Evolutionary conservation across 352 stramenopile genomes (phyloP).

Genomic region (Phytophthora multivora): DNA sequence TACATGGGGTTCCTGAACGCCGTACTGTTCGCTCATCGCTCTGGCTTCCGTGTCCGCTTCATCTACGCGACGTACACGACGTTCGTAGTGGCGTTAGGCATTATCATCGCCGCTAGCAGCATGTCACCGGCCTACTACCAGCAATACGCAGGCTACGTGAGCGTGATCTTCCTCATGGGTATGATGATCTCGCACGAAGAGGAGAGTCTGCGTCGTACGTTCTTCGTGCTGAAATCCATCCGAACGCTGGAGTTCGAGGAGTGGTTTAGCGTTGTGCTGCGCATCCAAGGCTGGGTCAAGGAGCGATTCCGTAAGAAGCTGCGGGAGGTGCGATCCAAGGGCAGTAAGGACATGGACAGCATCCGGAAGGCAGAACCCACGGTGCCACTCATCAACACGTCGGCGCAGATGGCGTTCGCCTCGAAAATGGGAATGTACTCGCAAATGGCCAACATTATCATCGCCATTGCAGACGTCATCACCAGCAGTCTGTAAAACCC

Average conservation of each 20-base stretch:
- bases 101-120: constrained; percentile 66
- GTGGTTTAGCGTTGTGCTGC: constrained; percentile 76
- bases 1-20: constrained; percentile 87
- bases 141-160: constrained; percentile 72
- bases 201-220: constrained; percentile 72
- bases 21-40: constrained; percentile 77
- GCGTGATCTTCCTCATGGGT: constrained; percentile 70
- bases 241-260: constrained; percentile 82
- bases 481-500: constrained; percentile 43
- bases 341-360: constrained; percentile 43
- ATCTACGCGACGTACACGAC: constrained; percentile 81
- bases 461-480: constrained; percentile 73
- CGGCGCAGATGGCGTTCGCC: constrained; percentile 72
- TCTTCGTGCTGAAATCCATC: constrained; percentile 86
- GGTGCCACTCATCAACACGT: constrained; percentile 67
- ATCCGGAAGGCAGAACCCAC: constrained; percentile 6
- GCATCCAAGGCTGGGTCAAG: constrained; percentile 77
- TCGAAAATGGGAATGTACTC: constrained; percentile 82
- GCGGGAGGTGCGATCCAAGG: constrained; percentile 56
- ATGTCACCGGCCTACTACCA: constrained; percentile 64
- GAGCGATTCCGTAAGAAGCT: constrained; percentile 67
- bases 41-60: constrained; percentile 79
- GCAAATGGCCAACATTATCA: constrained; percentile 80
- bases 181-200: constrained; percentile 90
- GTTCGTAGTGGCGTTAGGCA: constrained; percentile 59